These are phyloP conservation scores for Biscutella laevigata DNA, from an alignment of 441 rosid species.

Conservation along the genomic window DNA sequence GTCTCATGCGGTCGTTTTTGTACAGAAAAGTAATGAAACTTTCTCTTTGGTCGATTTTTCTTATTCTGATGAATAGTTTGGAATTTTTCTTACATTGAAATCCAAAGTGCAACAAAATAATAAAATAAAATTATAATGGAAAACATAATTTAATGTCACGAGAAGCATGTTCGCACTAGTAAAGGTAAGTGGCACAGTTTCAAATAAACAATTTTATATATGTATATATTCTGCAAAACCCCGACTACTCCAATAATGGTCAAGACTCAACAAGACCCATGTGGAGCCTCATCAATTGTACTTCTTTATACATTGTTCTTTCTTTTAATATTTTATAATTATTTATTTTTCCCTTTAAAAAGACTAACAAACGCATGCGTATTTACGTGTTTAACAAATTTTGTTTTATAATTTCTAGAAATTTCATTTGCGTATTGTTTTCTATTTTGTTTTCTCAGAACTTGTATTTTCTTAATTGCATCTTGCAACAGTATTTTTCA, in stretches of 20 bases:
- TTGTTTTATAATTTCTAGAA: conserved; percentile 9
- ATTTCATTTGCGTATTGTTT: conserved; percentile 12
- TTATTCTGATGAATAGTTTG: background rate
- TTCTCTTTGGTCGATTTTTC: background rate
- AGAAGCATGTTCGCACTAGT: conserved; percentile 22
- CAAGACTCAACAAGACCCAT: conserved; percentile 16
- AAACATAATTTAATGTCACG: background rate
- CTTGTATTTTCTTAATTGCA: background rate
- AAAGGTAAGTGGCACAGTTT: conserved; percentile 11
- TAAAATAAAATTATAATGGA: background rate
- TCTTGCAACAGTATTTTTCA: background rate
- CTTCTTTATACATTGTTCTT: background rate
- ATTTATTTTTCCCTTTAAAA: background rate
- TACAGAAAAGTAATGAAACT: conserved; percentile 15
- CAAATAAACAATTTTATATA: background rate
- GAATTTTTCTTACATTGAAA: background rate
- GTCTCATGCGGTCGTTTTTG: background rate
- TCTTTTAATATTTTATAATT: background rate
- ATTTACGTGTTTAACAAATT: background rate
- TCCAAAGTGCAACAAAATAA: background rate
- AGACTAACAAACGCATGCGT: conserved; percentile 19
- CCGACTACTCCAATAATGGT: conserved; percentile 16
- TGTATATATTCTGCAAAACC: conserved; percentile 4
- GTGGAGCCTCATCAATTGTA: conserved; percentile 19
- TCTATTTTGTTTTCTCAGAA: background rate